Evolutionary conservation across 345 rosid species (phyloP).

Genomic region (Linum lewisii): DNA sequence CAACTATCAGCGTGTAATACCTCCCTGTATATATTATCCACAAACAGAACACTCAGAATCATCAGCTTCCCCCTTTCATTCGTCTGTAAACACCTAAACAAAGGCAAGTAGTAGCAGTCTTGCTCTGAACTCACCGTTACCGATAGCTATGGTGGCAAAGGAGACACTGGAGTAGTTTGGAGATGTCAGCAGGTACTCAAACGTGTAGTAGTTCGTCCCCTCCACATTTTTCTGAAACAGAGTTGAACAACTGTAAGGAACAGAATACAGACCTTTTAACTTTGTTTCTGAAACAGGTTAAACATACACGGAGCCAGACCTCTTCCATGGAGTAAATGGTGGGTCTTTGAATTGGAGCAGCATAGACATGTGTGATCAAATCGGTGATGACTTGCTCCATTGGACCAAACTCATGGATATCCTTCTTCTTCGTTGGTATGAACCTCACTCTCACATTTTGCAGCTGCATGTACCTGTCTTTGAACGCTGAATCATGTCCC

Average conservation of each 20-base stretch:
- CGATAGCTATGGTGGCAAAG: constrained; percentile 69
- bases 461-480: constrained; percentile 28
- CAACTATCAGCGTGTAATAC: constrained; percentile 64
- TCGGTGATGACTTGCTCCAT: constrained; percentile 50
- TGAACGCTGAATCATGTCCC: too few species aligned
- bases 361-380: background rate
- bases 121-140: constrained; percentile 35
- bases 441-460: constrained; percentile 82
- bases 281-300: constrained; percentile 3
- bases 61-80: too few species aligned
- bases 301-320: background rate
- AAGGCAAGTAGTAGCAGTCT: too few species aligned
- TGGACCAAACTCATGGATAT: constrained; percentile 75
- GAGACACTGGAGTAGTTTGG: constrained; percentile 53
- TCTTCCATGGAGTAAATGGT: constrained; percentile 1
- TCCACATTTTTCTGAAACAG: constrained; percentile 49
- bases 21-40: constrained; percentile 33
- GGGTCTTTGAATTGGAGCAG: constrained; percentile 1
- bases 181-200: constrained; percentile 66
- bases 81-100: background rate
- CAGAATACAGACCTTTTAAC: background rate
- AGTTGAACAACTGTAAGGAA: background rate
- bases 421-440: constrained; percentile 64
- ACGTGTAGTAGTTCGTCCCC: constrained; percentile 68
- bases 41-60: too few species aligned